Evolutionary conservation across 2,329 filamentous ascomycete genomes (phyloP).

Genomic region (Colletotrichum orchidophilum): DNA sequence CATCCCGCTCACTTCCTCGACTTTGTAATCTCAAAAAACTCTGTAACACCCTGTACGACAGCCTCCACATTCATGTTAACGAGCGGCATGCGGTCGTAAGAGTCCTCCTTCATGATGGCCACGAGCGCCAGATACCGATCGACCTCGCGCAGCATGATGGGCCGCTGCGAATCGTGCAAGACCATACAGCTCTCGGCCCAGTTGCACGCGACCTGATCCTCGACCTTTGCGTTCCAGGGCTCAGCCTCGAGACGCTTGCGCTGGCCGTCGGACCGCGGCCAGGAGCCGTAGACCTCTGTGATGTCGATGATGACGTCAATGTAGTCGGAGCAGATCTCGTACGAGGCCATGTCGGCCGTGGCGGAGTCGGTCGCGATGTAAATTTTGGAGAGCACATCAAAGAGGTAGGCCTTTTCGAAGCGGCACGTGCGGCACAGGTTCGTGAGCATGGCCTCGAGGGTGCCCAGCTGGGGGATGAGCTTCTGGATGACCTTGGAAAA

Average conservation of each 20-base stretch:
- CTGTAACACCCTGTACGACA: constrained; percentile 79
- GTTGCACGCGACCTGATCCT: constrained; percentile 72
- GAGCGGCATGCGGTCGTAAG: constrained; percentile 83
- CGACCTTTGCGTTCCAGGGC: constrained; percentile 69
- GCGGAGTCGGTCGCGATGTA: constrained; percentile 97
- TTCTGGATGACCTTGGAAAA: constrained; percentile 99
- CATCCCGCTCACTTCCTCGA: constrained; percentile 50
- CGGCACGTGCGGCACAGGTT: constrained; percentile 92
- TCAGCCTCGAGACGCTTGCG: constrained; percentile 66
- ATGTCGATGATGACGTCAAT: constrained; percentile 99
- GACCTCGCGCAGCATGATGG: constrained; percentile 75
- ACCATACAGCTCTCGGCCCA: constrained; percentile 76
- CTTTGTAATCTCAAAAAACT: constrained; percentile 81
- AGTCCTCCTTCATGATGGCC: constrained; percentile 87
- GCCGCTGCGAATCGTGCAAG: constrained; percentile 69
- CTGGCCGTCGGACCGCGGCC: constrained; percentile 66
- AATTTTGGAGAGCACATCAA: constrained; percentile 97
- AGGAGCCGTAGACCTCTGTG: constrained; percentile 91
- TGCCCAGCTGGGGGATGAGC: constrained; percentile 90
- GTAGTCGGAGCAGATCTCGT: constrained; percentile 98
- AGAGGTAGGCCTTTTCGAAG: constrained; percentile 98
- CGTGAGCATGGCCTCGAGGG: constrained; percentile 92
- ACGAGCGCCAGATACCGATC: constrained; percentile 82
- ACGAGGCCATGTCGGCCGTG: constrained; percentile 92
- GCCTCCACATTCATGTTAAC: constrained; percentile 90